Evolutionary conservation across 768 basidiomycete species (phyloP), one percentile per base, ranked within the genome.

Genomic region (Boletus rubescentipes): DNA sequence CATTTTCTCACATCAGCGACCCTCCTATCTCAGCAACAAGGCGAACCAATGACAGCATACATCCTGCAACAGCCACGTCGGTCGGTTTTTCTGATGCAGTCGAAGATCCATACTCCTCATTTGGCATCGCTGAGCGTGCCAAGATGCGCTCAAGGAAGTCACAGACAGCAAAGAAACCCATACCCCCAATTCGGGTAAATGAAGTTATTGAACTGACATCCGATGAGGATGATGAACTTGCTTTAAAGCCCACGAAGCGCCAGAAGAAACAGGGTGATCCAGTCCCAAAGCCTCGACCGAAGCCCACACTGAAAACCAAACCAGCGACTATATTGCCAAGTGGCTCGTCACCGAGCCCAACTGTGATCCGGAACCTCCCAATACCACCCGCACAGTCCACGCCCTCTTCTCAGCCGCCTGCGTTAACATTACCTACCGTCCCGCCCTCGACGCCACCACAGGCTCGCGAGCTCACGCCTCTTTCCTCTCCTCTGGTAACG

Each of bases 81-180:
- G 36, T 54, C n/a, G 40, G 18, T 32, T 29, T 58, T 30, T 55
- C 60, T 7, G 59, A 54, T 11, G n/a, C 11, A 2, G n/a, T 44
- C 9, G 64, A 50, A 0, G 67, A 70, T 36, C 35, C 29, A 26
- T 63, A 64, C 35, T 63, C 58, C 41, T 61, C 64, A 6, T 60
- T 72, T 39, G 77, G 67, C 56, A 82, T 83, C 23, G 82, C 82
- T n/a, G 82, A 84, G 38, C 75, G 82, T 16, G 79, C 82, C 45
- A 84, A 84, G 61, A 81, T 74, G 67, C 80, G 82, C 16, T 73
- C 78, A 51, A 69, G 81, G 21, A 72, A 65, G 20, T 49, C 70
- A 9, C 61, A 56, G 40, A 23, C 58, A 20, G 29, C 57, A 3
- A 69, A 67, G 39, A 51, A 53, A 10, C 11, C 55, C 21, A 43